Conservation (phyloP, 1,284 basidiomycete genomes). For the Neonothopanus nambi region DNA sequence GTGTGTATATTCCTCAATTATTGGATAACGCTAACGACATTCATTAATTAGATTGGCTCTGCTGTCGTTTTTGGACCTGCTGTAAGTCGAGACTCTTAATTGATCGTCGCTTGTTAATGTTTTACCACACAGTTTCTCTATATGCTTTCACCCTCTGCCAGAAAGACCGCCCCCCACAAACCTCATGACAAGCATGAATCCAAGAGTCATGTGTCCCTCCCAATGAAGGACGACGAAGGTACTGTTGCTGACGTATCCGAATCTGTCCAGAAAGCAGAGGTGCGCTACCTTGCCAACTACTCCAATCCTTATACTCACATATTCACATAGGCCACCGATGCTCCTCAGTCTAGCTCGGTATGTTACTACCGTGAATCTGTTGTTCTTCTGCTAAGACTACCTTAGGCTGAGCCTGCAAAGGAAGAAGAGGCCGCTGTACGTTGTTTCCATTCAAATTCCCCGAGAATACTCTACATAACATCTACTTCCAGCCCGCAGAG, state of each 20-base stretch:
- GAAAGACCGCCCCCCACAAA: constrained; percentile 28
- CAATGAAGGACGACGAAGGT: constrained; percentile 39
- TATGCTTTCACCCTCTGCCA: constrained; percentile 39
- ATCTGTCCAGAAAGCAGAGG: constrained; percentile 33
- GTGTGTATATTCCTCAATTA: constrained; percentile 13
- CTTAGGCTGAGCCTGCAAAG: constrained; percentile 5
- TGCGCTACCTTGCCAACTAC: constrained; percentile 18
- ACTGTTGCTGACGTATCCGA: constrained; percentile 35
- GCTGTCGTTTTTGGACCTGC: constrained; percentile 38
- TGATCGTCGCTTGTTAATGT: constrained; percentile 1
- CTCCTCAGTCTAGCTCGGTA: constrained; percentile 23
- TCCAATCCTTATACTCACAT: neutral
- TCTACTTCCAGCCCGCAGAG: neutral
- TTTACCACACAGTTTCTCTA: constrained; percentile 35
- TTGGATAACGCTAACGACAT: neutral
- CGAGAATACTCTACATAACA: neutral
- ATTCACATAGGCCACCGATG: constrained; percentile 22
- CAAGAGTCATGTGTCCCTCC: constrained; percentile 23
- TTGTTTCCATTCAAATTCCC: neutral
- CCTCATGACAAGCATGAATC: constrained; percentile 38
- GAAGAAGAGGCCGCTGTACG: constrained; percentile 2
- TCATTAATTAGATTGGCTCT: constrained; percentile 34
- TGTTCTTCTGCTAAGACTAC: neutral
- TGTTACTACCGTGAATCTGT: neutral
- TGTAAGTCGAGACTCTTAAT: constrained; percentile 28